Base-by-base conservation (phyloP, 2,329 filamentous ascomycete genomes). In the Curvularia verruculosa region DNA sequence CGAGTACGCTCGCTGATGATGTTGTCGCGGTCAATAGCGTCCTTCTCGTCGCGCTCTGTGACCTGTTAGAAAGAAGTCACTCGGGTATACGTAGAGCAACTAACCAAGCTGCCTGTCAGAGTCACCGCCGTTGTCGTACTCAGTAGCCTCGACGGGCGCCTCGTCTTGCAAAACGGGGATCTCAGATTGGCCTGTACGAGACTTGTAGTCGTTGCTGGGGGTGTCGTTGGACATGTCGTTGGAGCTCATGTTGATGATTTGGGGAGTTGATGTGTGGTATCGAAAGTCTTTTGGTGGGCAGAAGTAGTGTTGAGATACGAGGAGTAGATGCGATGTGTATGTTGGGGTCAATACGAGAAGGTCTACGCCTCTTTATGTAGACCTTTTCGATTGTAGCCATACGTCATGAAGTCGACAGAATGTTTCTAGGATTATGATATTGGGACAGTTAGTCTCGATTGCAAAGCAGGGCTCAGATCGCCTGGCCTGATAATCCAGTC, bases 141-240 rank as follows among this genome's bases (percentile, higher is more conserved):
- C 79, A 5, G 66, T 68, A 1, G 40, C 31, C 40, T 82, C 79
- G 28, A 83, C 68, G 0, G 72, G 66, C n/a, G 75, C 77, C 4
- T 79, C 73, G 56, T 84, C 82, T 21, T 72, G 77, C 63, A 81
- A 77, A 1, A 84, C 81, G 1, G 77, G 80, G 23, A 83, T 77
- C 3, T 62, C 52, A 7, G 45, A 64, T 63, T 83, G 81, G 13
- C 80, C 81, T 7, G 79, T 77, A 44, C 82, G 81, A 58, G 70
- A 76, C 48, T 65, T 65, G 68, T 84, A 84, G 63, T 79, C 77
- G 62, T 82, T 78, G 64, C 82, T 61, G 39, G 67, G 58, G 49
- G 72, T 67, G 54, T 75, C 76, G 26, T 67, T 39, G 6, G 78
- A 75, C 53, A 72, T 56, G 13, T 70, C 63, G 59, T 68, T 66